These are phyloP conservation scores for Russula ochroleuca DNA, from an alignment of 768 basidiomycete species.

Conservation along the genomic window DNA sequence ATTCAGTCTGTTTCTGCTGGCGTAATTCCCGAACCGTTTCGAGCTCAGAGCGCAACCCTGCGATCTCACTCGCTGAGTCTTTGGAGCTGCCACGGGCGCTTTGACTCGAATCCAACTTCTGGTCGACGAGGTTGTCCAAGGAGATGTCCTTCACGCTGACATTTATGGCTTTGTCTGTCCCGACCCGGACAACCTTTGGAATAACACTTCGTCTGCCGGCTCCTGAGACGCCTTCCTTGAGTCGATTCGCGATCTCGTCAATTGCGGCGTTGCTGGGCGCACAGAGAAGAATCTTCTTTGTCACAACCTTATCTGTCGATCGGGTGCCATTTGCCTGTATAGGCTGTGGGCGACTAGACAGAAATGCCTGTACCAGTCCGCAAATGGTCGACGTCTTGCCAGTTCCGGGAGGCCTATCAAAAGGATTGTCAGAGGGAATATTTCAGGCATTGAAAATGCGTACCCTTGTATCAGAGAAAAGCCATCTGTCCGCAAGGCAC, in stretches of 20 bases:
- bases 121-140: conserved; percentile 80
- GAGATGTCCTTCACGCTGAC: conserved; percentile 79
- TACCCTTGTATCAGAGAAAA: conserved; percentile 96
- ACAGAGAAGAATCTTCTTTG: conserved; percentile 81
- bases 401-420: conserved; percentile 85
- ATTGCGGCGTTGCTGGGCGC: conserved; percentile 99
- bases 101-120: conserved; percentile 51
- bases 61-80: conserved; percentile 56
- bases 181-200: conserved; percentile 88
- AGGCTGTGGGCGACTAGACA: conserved; percentile 53
- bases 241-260: conserved; percentile 86
- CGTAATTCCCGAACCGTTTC: conserved; percentile 60
- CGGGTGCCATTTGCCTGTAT: conserved; percentile 41
- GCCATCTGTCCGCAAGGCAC: conserved; percentile 64
- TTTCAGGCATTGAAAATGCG: not conserved
- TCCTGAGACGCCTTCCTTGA: conserved; percentile 72
- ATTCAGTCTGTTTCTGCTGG: conserved; percentile 57
- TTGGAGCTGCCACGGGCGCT: conserved; percentile 39
- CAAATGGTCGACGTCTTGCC: conserved; percentile 99
- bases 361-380: conserved; percentile 80
- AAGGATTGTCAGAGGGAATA: not conserved
- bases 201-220: conserved; percentile 49
- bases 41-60: conserved; percentile 58
- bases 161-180: conserved; percentile 69
- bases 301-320: conserved; percentile 42